Evolutionary conservation across 1,139 yeast species (phyloP).

Genomic region (Meyerozyma elateridarum): DNA sequence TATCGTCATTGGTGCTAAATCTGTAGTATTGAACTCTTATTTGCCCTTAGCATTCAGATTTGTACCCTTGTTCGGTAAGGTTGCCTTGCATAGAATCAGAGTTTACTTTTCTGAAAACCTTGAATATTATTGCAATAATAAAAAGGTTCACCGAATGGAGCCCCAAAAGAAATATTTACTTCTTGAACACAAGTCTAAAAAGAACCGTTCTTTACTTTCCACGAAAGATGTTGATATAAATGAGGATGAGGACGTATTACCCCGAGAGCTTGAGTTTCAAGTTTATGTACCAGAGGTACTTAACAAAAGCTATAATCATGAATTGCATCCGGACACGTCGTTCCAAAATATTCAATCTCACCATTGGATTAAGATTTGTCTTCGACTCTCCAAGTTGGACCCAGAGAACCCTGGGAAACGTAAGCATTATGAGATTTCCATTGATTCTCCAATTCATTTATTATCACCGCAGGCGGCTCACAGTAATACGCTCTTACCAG

Average conservation of each 20-base stretch:
- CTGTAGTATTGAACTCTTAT: slow-evolving; percentile 75
- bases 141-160: slow-evolving; percentile 87
- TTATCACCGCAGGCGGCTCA: slow-evolving; percentile 64
- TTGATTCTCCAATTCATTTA: slow-evolving; percentile 86
- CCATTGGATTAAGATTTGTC: slow-evolving; percentile 89
- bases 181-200: slow-evolving; percentile 71
- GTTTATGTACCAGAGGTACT: slow-evolving; percentile 68
- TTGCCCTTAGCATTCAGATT: slow-evolving; percentile 81
- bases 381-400: slow-evolving; percentile 66
- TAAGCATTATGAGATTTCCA: slow-evolving; percentile 86
- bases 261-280: slow-evolving; percentile 76
- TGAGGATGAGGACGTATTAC: slow-evolving; percentile 29
- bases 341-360: slow-evolving; percentile 74
- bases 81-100: slow-evolving; percentile 79
- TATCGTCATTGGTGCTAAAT: slow-evolving; percentile 83
- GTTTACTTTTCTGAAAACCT: slow-evolving; percentile 82
- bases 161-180: slow-evolving; percentile 77
- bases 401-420: slow-evolving; percentile 54
- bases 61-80: slow-evolving; percentile 78
- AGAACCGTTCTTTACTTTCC: slow-evolving; percentile 39
- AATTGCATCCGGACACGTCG: slow-evolving; percentile 78
- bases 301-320: slow-evolving; percentile 38
- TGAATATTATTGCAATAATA: slow-evolving; percentile 82
- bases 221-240: slow-evolving; percentile 25
- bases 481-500: slow-evolving; percentile 65